phyloP scores from a whole-genome alignment of 768 basidiomycete genomes.

The Lactarius hengduanensis region DNA sequence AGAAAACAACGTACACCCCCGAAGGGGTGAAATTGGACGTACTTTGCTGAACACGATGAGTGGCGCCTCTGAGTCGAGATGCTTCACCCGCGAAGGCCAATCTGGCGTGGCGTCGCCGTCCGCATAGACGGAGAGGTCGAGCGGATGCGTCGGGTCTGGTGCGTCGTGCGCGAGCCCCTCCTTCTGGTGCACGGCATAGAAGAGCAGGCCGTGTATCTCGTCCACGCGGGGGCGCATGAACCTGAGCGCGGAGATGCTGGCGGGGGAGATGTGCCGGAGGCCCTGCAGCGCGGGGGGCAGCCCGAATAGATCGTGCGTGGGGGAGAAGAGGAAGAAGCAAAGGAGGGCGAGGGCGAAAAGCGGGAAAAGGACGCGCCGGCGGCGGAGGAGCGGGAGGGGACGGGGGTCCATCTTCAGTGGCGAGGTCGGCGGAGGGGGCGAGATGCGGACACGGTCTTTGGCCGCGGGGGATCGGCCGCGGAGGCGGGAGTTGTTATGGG shows the following conservation, averaged over 20 bases:
- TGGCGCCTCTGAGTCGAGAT: slow-evolving; percentile 52
- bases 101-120: slow-evolving; percentile 40
- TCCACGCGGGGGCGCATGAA: slow-evolving; percentile 12
- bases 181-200: slow-evolving; percentile 55
- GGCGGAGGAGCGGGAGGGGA: slow-evolving; percentile 4
- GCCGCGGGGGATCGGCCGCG: slow-evolving; percentile 11
- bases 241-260: slow-evolving; percentile 21
- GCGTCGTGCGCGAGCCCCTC: slow-evolving; percentile 39
- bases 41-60: slow-evolving; percentile 84
- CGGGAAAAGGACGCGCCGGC: slow-evolving; percentile 9
- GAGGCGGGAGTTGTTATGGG: slow-evolving; percentile 11
- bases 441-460: slow-evolving; percentile 20
- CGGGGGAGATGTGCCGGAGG: slow-evolving; percentile 22
- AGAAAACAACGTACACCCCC: not conserved
- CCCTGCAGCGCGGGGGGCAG: slow-evolving; percentile 22
- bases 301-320: slow-evolving; percentile 21
- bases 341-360: slow-evolving; percentile 12
- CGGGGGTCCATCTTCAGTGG: not conserved
- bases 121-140: slow-evolving; percentile 56
- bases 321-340: slow-evolving; percentile 25
- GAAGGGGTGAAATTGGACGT: slow-evolving; percentile 24
- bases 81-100: slow-evolving; percentile 45
- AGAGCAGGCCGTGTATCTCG: slow-evolving; percentile 71
- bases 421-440: slow-evolving; percentile 3
- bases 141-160: slow-evolving; percentile 44